Evolutionary conservation across 1,284 basidiomycete species (phyloP), one percentile per base, ranked within the genome.

Genomic region (Irpex rosettiformis): DNA sequence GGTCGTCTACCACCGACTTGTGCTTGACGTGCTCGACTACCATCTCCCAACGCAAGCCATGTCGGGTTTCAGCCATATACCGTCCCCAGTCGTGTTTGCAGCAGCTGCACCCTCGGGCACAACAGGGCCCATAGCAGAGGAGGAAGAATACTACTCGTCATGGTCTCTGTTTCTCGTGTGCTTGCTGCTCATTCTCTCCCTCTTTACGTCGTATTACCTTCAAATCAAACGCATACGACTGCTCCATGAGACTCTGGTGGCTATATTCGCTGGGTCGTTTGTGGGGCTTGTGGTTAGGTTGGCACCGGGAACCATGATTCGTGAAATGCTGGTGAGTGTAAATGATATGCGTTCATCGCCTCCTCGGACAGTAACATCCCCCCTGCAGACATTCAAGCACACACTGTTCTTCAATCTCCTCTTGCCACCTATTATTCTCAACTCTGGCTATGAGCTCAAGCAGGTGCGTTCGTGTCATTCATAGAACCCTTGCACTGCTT

Each of bases 391-490:
- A 18, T 98, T 97, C 81, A 95, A 93, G 73, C 94, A 97, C 71
- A 98, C 96, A 2, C 81, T 99, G 58, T 98, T 99, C 82, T 96
- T 99, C 79, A 99, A 99, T 73, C 83, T 98, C 8, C 80, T 99
- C 8, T 84, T 99, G 2, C 97, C 97, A 1, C 97, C 96, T 0
- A 99, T 99, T 72, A 99, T 99, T 70, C 79, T 99, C 45, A 96
- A 97, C 71, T 98, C 94, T 4, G 96, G 96, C 4, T 99, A 98
- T 73, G 95, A 98, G 73, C 83, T 99, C 56, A 96, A 96, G 70
- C 95, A 98, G 79, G 93, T 89, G 62, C 57, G 79, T 70, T 24
- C 3, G 18, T n/a, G 4, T 13, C 11, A 40, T 40, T n/a, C n/a
- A 40, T n/a, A 51, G 52, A 33, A 48, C 8, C n/a, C n/a, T 13